Evolutionary conservation across 106 monocot genomes (phyloP), one percentile per base, ranked within the genome.

Genomic region (Iris macrosiphon): DNA sequence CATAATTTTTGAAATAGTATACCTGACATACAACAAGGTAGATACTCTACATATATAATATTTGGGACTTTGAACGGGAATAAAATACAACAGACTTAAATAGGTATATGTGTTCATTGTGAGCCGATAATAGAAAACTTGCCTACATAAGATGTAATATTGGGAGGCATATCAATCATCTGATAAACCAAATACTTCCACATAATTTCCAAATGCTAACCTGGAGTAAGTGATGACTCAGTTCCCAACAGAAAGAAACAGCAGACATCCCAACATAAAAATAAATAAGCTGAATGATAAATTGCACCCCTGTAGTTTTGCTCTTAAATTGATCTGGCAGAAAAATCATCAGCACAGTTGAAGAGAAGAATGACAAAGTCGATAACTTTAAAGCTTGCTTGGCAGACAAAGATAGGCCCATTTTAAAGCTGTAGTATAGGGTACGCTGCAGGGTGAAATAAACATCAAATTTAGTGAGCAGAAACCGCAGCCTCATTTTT

Each of bases 401-500:
- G 32, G 72, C 26, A 45, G 87, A 83, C 40, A 68, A 66, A 17
- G 33, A 62, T 54, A 93, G 59, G 14, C 80, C 83, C 61, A 80
- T 88, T 67, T 93, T 93, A 46, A 93, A 87, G 60, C 87, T 78
- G 71, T 84, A 88, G 69, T 88, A 87, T 31, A 84, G 68, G 22
- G 87, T 87, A 28, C 92, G 76, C 92, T 92, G 87, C 64, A 79
- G 40, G 2, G 17, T 38, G 26, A n/a, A n/a, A n/a, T n/a, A 39
- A 57, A 57, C 23, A 57, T 57, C n/a, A n/a, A n/a, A n/a, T n/a
- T n/a, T n/a, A n/a, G n/a, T n/a, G n/a, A n/a, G n/a, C n/a, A n/a
- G n/a, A n/a, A n/a, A n/a, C n/a, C n/a, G n/a, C n/a, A n/a, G n/a
- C n/a, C n/a, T n/a, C n/a, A n/a, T n/a, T n/a, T n/a, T n/a, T n/a